Evolutionary conservation across 1,284 basidiomycete species (phyloP).

Genomic region (Austropuccinia psidii): DNA sequence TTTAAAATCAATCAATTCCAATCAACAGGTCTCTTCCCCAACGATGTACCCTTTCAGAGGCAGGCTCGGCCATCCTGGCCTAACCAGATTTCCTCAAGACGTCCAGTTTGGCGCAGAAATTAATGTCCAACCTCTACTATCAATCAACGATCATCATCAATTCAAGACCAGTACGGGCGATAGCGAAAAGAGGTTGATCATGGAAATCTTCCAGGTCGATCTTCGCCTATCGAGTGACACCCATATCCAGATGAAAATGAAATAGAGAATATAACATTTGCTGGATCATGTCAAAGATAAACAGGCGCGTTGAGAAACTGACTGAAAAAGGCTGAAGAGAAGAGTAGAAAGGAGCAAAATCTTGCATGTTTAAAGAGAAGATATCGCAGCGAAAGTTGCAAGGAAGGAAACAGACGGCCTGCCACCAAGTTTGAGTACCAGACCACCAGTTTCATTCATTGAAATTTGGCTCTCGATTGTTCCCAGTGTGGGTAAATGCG

Average conservation of each 20-base stretch:
- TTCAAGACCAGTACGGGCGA: slow-evolving; percentile 23
- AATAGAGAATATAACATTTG: neutral
- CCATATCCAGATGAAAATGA: neutral
- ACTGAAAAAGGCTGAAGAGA: neutral
- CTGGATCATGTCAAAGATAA: slow-evolving; percentile 12
- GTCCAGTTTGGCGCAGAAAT: too few relatives aligned
- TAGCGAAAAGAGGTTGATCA: slow-evolving; percentile 30
- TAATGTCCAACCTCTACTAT: slow-evolving; percentile 34
- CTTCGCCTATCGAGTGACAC: slow-evolving; percentile 28
- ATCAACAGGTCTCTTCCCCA: too few relatives aligned
- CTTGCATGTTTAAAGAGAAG: neutral
- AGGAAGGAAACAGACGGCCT: too few relatives aligned
- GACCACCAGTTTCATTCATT: too few relatives aligned
- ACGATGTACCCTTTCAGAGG: too few relatives aligned
- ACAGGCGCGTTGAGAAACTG: neutral
- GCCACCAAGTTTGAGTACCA: too few relatives aligned
- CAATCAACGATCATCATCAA: slow-evolving; percentile 35
- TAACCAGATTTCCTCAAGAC: too few relatives aligned
- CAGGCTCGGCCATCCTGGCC: too few relatives aligned
- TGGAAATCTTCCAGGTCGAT: slow-evolving; percentile 6
- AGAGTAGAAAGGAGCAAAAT: neutral
- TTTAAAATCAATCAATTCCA: too few relatives aligned
- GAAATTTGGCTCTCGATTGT: too few relatives aligned
- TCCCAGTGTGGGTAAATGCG: slow-evolving; percentile 29
- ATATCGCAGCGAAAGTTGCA: neutral